A percentile compares a stretch with the other conserved stretches of the same genome.
Conservation (phyloP, 2,329 filamentous ascomycete genomes). For the Calonectria pseudoturangicola region DNA sequence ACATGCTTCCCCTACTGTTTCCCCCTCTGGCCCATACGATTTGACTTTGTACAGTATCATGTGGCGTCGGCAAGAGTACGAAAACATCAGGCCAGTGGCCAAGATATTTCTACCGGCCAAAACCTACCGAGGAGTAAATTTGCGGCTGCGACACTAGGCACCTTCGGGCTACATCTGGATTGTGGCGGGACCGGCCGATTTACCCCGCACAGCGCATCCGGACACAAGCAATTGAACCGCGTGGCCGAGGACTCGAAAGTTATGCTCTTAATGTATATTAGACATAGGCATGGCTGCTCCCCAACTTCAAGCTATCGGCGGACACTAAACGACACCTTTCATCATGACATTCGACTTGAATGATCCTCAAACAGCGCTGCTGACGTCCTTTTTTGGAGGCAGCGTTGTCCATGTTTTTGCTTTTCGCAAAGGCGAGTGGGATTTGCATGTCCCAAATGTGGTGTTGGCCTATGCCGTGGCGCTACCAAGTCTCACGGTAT, state of each 20-base stretch:
- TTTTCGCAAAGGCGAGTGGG: conserved; percentile 21
- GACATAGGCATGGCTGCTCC: background rate
- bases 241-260: background rate
- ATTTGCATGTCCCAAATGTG: background rate
- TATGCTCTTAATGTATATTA: conserved; percentile 7
- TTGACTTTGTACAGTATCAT: background rate
- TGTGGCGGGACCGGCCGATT: background rate
- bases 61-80: background rate
- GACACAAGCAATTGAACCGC: conserved; percentile 11
- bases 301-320: too few relatives aligned
- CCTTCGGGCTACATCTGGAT: background rate
- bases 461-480: background rate
- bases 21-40: background rate
- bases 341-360: conserved; percentile 10
- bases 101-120: conserved; percentile 10
- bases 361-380: conserved; percentile 13
- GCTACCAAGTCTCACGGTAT: background rate
- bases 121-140: conserved; percentile 28
- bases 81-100: background rate
- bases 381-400: conserved; percentile 5
- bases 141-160: conserved; percentile 1
- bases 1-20: background rate
- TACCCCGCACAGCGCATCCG: background rate
- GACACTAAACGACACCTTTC: background rate
- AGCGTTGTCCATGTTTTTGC: conserved; percentile 9